Evolutionary conservation across 2,329 filamentous ascomycete genomes (phyloP).

Genomic region (Davidsoniella neocaledoniae): DNA sequence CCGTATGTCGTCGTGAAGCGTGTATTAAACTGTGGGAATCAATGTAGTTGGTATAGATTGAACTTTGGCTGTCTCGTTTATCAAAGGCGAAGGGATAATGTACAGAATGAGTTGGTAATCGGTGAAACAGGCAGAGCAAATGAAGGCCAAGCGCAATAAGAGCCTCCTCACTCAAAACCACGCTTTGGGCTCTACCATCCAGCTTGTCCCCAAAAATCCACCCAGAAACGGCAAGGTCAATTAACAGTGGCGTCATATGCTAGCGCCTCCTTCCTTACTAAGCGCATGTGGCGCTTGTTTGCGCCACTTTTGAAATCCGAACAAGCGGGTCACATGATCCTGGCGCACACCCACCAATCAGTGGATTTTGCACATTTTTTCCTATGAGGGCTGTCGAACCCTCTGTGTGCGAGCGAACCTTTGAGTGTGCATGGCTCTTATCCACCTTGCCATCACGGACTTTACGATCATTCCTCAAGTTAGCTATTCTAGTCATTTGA

Average conservation of each 20-base stretch:
- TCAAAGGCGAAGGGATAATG: background rate
- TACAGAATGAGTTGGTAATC: conserved; percentile 2
- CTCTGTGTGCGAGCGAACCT: conserved; percentile 6
- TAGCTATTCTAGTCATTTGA: conserved; percentile 13
- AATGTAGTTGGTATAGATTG: too few relatives aligned
- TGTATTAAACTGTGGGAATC: conserved; percentile 2
- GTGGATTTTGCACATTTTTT: conserved; percentile 12
- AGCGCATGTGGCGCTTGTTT: background rate
- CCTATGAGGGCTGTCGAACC: conserved; percentile 11
- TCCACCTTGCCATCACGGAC: conserved; percentile 11
- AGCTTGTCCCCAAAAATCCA: conserved; percentile 3
- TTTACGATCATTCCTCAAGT: conserved; percentile 11
- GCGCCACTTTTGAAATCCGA: conserved; percentile 4
- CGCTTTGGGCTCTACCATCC: conserved; percentile 3
- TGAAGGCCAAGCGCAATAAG: conserved; percentile 3
- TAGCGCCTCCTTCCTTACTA: background rate
- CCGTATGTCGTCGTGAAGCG: too few relatives aligned
- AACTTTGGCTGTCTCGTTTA: too few relatives aligned
- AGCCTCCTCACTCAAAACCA: conserved; percentile 5
- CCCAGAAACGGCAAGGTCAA: background rate
- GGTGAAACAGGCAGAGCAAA: conserved; percentile 5
- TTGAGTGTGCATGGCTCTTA: conserved; percentile 11
- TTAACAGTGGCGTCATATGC: conserved; percentile 5
- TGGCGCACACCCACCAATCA: conserved; percentile 6
- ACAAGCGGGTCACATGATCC: conserved; percentile 6